Conservation (phyloP, 2,329 filamentous ascomycete genomes). For the Botrytis cinerea region DNA sequence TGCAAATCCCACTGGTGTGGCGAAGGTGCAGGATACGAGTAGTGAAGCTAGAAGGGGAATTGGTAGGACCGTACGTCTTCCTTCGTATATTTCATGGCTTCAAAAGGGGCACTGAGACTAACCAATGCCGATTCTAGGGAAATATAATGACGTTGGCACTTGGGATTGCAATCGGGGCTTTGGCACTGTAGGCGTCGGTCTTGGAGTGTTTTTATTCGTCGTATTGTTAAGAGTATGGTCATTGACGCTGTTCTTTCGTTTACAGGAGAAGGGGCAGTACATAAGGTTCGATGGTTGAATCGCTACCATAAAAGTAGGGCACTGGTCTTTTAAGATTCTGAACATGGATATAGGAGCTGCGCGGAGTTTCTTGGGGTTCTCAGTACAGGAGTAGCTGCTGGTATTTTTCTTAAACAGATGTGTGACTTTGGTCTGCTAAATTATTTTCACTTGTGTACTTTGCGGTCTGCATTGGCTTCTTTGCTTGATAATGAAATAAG, state of each 20-base stretch:
- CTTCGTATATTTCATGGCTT: not conserved
- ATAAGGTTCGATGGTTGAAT: not conserved
- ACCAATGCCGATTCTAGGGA: not conserved
- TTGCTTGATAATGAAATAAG: not conserved
- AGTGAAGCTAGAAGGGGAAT: not conserved
- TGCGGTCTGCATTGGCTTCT: not conserved
- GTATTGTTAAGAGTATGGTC: not conserved
- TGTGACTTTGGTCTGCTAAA: not conserved
- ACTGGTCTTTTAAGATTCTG: not conserved
- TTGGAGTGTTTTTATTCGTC: not conserved
- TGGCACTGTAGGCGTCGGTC: not conserved
- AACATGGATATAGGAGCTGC: not conserved
- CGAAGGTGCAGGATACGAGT: not conserved
- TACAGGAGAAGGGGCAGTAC: not conserved
- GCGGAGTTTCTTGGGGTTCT: not conserved
- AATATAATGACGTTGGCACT: not conserved
- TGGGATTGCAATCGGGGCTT: not conserved
- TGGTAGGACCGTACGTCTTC: not conserved
- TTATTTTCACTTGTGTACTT: not conserved
- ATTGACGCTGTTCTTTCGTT: not conserved
- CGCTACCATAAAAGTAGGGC: not conserved
- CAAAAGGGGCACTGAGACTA: not conserved
- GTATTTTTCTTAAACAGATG: not conserved
- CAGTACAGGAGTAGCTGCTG: too few relatives aligned
- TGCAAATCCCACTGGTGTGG: not conserved